Percentiles rank a stretch among this genome's conserved stretches.
These are phyloP conservation scores for Pythium periplocum DNA, from an alignment of 352 stramenopile genomes.

Conservation along the genomic window DNA sequence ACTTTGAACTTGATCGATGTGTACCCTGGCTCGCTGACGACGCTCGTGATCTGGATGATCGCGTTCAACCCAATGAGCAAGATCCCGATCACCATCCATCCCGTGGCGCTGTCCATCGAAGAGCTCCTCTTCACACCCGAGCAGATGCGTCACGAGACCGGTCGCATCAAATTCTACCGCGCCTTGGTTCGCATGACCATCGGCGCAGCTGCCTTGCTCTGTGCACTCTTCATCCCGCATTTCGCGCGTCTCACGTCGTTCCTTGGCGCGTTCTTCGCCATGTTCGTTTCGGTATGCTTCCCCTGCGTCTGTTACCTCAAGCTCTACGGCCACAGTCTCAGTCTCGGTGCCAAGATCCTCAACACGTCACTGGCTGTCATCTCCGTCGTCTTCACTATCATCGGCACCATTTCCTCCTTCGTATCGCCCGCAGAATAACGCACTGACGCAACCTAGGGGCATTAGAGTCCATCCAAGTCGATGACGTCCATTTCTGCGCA, in stretches of 20 bases:
- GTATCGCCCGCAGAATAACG: slow-evolving; percentile 54
- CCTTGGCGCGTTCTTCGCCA: slow-evolving; percentile 81
- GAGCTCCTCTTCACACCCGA: slow-evolving; percentile 56
- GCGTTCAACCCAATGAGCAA: slow-evolving; percentile 87
- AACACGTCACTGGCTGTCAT: slow-evolving; percentile 52
- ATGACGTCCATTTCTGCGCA: neutral
- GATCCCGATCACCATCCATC: slow-evolving; percentile 82
- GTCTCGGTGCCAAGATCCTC: slow-evolving; percentile 39
- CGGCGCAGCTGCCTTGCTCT: slow-evolving; percentile 43
- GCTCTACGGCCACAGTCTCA: slow-evolving; percentile 56
- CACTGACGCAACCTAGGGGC: neutral
- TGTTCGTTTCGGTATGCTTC: slow-evolving; percentile 79
- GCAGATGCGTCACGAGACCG: slow-evolving; percentile 26
- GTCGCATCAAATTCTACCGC: slow-evolving; percentile 41
- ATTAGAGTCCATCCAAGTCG: neutral
- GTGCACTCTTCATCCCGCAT: slow-evolving; percentile 71
- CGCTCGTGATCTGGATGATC: slow-evolving; percentile 75
- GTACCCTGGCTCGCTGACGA: slow-evolving; percentile 53
- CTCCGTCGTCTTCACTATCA: slow-evolving; percentile 61
- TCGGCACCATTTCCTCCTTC: slow-evolving; percentile 79
- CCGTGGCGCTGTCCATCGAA: slow-evolving; percentile 67
- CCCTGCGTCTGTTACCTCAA: slow-evolving; percentile 84
- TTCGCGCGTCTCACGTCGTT: slow-evolving; percentile 84
- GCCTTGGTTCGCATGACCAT: slow-evolving; percentile 62
- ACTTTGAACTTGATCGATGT: slow-evolving; percentile 75